These are phyloP conservation scores for Dentiscutata heterogama DNA, from an alignment of 371 early-diverging fungal species.

Conservation along the genomic window DNA sequence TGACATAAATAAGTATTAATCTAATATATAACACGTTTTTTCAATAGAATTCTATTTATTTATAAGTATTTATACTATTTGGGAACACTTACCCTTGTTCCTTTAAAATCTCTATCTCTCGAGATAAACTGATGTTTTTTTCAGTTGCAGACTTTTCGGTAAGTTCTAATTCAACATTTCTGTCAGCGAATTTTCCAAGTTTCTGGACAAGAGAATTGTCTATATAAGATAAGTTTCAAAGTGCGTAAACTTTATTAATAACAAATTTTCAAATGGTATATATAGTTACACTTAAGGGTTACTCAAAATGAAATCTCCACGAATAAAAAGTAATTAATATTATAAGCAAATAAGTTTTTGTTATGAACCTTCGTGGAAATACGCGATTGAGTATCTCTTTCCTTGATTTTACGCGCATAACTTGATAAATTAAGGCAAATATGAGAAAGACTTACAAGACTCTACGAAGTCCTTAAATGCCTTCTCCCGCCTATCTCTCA, in stretches of 20 bases:
- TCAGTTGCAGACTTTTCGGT: constrained; percentile 24
- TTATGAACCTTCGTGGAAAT: too few species aligned
- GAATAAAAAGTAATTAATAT: too few species aligned
- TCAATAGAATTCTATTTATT: not conserved
- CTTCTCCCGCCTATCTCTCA: constrained; percentile 44
- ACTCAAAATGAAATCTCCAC: too few species aligned
- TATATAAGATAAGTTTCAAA: not conserved
- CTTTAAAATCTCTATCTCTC: constrained; percentile 19
- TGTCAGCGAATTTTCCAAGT: constrained; percentile 42
- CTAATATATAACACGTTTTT: too few species aligned
- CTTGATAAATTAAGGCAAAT: not conserved
- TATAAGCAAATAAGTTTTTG: too few species aligned
- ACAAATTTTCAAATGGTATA: too few species aligned
- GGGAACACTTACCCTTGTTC: constrained; percentile 31
- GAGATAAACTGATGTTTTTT: constrained; percentile 29
- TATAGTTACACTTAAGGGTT: too few species aligned
- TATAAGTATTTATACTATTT: not conserved
- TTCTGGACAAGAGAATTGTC: constrained; percentile 45
- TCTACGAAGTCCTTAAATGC: constrained; percentile 45
- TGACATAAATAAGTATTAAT: not conserved
- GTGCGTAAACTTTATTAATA: too few species aligned
- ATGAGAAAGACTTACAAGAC: constrained; percentile 41
- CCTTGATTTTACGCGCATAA: too few species aligned
- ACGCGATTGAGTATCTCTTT: too few species aligned
- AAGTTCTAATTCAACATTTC: constrained; percentile 33